Conservation (phyloP, 2,329 filamentous ascomycete species). For the Alternaria infectoria region DNA sequence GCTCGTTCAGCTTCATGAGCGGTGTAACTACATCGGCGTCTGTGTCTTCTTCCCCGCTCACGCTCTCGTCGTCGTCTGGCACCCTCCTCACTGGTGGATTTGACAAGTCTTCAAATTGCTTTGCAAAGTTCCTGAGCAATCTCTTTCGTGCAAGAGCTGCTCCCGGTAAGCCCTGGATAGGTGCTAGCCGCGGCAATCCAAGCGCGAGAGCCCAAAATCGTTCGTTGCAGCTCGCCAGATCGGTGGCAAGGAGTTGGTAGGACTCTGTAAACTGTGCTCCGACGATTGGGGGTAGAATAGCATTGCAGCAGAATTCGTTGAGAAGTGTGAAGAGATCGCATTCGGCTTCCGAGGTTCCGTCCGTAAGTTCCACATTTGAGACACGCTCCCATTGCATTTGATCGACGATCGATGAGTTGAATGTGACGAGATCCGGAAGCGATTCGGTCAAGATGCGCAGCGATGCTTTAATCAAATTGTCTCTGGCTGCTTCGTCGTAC, state of each 20-base stretch:
- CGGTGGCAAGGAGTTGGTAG: conserved; percentile 52
- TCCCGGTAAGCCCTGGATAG: conserved; percentile 54
- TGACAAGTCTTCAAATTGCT: conserved; percentile 35
- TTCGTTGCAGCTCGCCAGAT: conserved; percentile 63
- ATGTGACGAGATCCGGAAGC: conserved; percentile 65
- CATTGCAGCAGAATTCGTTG: conserved; percentile 63
- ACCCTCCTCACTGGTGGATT: conserved; percentile 36
- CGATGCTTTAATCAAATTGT: conserved; percentile 43
- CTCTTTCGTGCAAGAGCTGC: conserved; percentile 44
- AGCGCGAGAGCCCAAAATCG: conserved; percentile 61
- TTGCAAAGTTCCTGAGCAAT: conserved; percentile 34
- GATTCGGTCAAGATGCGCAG: conserved; percentile 42
- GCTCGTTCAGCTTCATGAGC: conserved; percentile 37
- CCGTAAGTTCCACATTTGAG: conserved; percentile 51
- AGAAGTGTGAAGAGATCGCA: conserved; percentile 54
- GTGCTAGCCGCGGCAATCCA: conserved; percentile 63
- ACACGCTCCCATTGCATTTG: conserved; percentile 68
- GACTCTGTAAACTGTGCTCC: conserved; percentile 59
- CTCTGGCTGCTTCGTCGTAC: conserved; percentile 55
- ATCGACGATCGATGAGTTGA: conserved; percentile 65
- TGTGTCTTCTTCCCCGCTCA: conserved; percentile 42
- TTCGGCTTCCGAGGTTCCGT: conserved; percentile 57
- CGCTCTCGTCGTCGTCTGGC: conserved; percentile 40
- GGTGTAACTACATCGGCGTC: conserved; percentile 44
- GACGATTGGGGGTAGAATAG: conserved; percentile 57